Conservation (phyloP, 495 filamentous ascomycete species). For the Jackrogersella multiformis region DNA sequence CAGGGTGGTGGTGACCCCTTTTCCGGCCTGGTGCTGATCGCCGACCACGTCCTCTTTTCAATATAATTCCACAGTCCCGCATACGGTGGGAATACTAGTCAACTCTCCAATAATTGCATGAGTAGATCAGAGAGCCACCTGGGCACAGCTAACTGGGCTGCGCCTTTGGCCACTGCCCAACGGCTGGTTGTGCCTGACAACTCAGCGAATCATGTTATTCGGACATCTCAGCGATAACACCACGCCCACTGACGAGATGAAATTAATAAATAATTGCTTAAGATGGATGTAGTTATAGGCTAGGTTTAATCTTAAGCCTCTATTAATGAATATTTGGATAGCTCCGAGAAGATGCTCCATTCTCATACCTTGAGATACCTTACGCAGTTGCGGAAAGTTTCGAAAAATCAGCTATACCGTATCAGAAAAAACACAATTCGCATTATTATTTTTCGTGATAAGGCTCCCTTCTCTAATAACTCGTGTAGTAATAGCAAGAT, state of each 20-base stretch:
- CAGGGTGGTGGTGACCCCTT: conserved; percentile 29
- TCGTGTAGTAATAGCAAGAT: background rate
- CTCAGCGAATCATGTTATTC: conserved; percentile 35
- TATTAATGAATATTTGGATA: conserved; percentile 20
- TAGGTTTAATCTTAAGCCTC: background rate
- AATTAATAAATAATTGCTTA: conserved; percentile 1
- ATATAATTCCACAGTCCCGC: conserved; percentile 30
- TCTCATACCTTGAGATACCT: background rate
- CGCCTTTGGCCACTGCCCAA: conserved; percentile 31
- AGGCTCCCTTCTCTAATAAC: background rate
- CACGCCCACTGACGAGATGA: conserved; percentile 11
- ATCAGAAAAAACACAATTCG: background rate
- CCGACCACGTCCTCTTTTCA: conserved; percentile 37
- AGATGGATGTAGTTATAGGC: background rate
- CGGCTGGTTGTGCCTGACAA: conserved; percentile 37
- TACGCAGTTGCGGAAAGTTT: background rate
- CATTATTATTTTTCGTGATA: background rate
- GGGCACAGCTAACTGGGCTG: conserved; percentile 34
- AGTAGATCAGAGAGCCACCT: conserved; percentile 24
- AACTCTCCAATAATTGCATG: conserved; percentile 9
- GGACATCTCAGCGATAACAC: conserved; percentile 13
- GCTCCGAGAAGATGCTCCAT: background rate
- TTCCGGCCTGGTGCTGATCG: conserved; percentile 31
- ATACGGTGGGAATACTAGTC: conserved; percentile 14
- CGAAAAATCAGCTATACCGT: background rate